Percentiles rank a stretch among this genome's conserved stretches.
These are phyloP conservation scores for Diddensiella transvaalensis DNA, from an alignment of 805 yeast genomes.

Conservation along the genomic window DNA sequence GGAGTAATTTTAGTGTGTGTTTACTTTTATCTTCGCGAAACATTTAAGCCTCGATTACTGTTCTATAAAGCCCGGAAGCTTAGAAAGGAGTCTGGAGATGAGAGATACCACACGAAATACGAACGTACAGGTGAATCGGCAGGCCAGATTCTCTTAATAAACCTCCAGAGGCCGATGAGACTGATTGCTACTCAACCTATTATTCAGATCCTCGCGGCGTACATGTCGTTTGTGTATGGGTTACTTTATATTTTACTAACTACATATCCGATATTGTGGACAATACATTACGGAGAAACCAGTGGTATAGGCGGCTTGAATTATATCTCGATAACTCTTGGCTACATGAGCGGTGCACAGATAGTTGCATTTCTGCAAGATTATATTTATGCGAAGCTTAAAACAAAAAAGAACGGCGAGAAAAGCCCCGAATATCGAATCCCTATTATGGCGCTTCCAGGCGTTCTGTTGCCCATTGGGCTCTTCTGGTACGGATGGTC, in stretches of 20 bases:
- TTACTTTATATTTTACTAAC: constrained; percentile 59
- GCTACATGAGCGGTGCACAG: constrained; percentile 48
- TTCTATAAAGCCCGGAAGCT: constrained; percentile 43
- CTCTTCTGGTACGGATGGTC: constrained; percentile 73
- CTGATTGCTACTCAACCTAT: constrained; percentile 56
- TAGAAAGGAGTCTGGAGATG: constrained; percentile 52
- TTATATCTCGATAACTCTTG: constrained; percentile 55
- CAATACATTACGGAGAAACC: constrained; percentile 43
- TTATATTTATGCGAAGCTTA: constrained; percentile 37
- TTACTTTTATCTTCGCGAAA: constrained; percentile 47
- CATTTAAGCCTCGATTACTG: constrained; percentile 55
- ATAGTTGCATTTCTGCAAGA: constrained; percentile 46
- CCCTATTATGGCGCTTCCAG: constrained; percentile 51
- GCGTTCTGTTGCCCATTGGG: constrained; percentile 55
- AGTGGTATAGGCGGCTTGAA: constrained; percentile 52
- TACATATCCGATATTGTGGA: constrained; percentile 54
- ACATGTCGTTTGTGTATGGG: constrained; percentile 64
- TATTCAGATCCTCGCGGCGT: constrained; percentile 57
- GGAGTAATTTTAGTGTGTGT: constrained; percentile 45
- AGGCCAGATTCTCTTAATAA: constrained; percentile 31
- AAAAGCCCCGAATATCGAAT: constrained; percentile 58
- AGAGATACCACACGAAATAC: constrained; percentile 52
- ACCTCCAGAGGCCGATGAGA: constrained; percentile 53
- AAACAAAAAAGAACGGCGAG: constrained; percentile 46
- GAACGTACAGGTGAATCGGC: constrained; percentile 39